These are phyloP conservation scores for Umbilicus rupestris DNA, from an alignment of 164 flowering plant species.

Conservation along the genomic window DNA sequence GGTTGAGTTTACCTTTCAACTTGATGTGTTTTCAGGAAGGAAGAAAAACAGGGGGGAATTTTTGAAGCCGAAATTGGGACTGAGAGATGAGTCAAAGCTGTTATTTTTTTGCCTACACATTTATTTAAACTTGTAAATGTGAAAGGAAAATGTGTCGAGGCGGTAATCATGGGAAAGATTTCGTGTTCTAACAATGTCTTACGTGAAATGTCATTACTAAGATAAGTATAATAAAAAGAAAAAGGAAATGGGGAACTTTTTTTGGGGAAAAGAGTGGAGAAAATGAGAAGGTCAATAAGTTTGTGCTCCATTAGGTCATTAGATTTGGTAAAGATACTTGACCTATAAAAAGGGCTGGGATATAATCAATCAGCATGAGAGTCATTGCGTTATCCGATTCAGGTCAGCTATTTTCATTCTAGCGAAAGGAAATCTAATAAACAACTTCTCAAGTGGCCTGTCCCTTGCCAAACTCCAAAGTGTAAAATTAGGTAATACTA, in stretches of 20 bases:
- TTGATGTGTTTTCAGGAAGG: not conserved
- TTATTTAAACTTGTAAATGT: not conserved
- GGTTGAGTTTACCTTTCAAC: not conserved
- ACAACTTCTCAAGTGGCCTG: not conserved
- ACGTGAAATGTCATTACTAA: not conserved
- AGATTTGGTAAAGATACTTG: not conserved
- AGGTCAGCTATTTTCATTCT: not conserved
- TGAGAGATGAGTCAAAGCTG: not conserved
- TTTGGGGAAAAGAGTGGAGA: not conserved
- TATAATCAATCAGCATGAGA: not conserved
- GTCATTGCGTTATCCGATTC: not conserved
- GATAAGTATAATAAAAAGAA: not conserved
- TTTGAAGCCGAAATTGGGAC: not conserved
- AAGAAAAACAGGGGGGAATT: not conserved
- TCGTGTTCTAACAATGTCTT: not conserved
- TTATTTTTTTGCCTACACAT: not conserved
- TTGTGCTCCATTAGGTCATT: slow-evolving; percentile 2
- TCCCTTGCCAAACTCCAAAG: not conserved
- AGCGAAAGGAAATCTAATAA: not conserved
- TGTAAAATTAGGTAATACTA: not conserved
- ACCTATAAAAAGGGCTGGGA: not conserved
- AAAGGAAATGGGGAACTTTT: not conserved
- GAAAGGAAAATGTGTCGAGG: not conserved
- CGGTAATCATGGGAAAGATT: not conserved
- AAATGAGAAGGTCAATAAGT: not conserved